phyloP scores from a whole-genome alignment of 1,284 basidiomycete species.

The Cystobasidium pallidum region DNA sequence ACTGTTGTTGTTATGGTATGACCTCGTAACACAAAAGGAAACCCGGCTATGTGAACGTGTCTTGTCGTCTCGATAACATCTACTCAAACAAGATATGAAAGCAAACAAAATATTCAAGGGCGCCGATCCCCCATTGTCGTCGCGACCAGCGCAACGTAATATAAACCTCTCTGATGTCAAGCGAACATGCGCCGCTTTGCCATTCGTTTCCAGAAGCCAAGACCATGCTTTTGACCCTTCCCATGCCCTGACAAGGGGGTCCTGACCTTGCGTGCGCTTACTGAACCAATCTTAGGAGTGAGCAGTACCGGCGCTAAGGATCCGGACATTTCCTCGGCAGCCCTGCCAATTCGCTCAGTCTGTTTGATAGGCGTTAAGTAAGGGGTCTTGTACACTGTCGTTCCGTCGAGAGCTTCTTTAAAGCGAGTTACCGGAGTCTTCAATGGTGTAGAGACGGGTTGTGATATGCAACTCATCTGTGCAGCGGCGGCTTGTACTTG shows the following conservation, averaged over 20 bases:
- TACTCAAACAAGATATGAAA: too few relatives aligned
- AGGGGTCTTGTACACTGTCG: conserved; percentile 25
- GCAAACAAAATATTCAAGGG: too few relatives aligned
- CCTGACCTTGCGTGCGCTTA: conserved; percentile 7
- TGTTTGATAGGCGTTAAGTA: conserved; percentile 12
- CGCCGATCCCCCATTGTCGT: too few relatives aligned
- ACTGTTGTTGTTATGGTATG: conserved; percentile 26
- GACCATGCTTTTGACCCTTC: conserved; percentile 14
- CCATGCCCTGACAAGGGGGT: conserved; percentile 9
- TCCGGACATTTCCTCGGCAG: background rate
- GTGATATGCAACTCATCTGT: background rate
- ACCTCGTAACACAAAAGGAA: too few relatives aligned
- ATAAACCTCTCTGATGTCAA: background rate
- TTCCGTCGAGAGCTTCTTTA: conserved; percentile 9
- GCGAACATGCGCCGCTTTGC: conserved; percentile 21
- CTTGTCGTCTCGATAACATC: too few relatives aligned
- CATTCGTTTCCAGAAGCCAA: conserved; percentile 31
- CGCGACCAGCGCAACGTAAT: background rate
- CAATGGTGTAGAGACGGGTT: background rate
- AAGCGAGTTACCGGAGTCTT: conserved; percentile 25
- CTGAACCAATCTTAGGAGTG: background rate
- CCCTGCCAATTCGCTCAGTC: background rate
- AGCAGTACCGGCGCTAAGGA: background rate
- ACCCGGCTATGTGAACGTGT: too few relatives aligned
- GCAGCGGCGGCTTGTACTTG: conserved; percentile 20